Evolutionary conservation across 345 rosid species (phyloP).

Genomic region (Lepidium sativum): DNA sequence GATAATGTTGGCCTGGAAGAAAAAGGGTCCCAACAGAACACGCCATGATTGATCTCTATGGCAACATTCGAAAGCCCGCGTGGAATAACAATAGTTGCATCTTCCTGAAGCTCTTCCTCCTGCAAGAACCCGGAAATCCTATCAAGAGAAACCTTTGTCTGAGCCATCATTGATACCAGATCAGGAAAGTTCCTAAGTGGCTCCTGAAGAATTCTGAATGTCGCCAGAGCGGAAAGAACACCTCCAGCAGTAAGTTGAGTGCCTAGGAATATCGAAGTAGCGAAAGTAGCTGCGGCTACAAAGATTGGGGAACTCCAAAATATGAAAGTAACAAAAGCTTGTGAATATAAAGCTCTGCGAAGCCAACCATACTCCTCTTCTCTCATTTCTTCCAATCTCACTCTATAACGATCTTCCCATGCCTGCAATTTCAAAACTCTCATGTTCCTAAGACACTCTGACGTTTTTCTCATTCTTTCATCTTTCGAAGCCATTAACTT

Average conservation of each 20-base stretch:
- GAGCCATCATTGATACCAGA: slow-evolving; percentile 99
- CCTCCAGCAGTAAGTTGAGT: slow-evolving; percentile 89
- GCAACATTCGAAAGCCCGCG: slow-evolving; percentile 54
- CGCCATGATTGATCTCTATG: slow-evolving; percentile 74
- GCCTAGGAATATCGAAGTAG: slow-evolving; percentile 82
- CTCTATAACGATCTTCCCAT: slow-evolving; percentile 92
- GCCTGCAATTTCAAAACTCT: slow-evolving; percentile 96
- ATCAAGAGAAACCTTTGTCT: slow-evolving; percentile 98
- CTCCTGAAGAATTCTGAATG: slow-evolving; percentile 98
- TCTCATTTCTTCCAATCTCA: slow-evolving; percentile 83
- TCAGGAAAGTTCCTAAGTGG: slow-evolving; percentile 99
- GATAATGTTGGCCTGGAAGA: slow-evolving; percentile 66
- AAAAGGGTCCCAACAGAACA: slow-evolving; percentile 79
- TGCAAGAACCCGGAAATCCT: slow-evolving; percentile 91
- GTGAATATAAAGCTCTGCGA: slow-evolving; percentile 90
- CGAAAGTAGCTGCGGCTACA: slow-evolving; percentile 92
- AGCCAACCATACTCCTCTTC: slow-evolving; percentile 89
- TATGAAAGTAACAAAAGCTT: slow-evolving; percentile 89
- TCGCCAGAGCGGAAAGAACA: slow-evolving; percentile 98
- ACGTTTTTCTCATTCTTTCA: slow-evolving; percentile 99
- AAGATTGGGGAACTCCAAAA: slow-evolving; percentile 99
- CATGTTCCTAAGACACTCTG: slow-evolving; percentile 97
- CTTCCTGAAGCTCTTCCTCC: slow-evolving; percentile 95
- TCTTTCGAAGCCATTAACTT: slow-evolving; percentile 95
- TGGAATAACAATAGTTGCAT: slow-evolving; percentile 78